Conservation (phyloP, 176 grass and related monocot species). For the Puccinellia tenuiflora region DNA sequence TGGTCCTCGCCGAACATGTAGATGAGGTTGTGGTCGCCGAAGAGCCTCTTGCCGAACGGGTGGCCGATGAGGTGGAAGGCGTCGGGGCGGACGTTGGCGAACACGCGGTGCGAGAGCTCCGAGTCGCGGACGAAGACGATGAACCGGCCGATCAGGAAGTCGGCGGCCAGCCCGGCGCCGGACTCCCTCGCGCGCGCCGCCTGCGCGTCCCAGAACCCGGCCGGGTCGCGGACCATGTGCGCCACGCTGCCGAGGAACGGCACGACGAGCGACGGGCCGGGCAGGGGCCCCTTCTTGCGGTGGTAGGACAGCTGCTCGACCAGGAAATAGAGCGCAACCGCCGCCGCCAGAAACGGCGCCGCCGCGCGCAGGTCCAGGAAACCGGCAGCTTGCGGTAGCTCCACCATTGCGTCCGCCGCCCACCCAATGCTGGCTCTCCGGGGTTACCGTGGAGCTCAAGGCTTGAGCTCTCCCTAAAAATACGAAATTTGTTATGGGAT, state of each 20-base stretch:
- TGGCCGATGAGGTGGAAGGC: conserved; percentile 84
- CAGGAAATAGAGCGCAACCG: conserved; percentile 30
- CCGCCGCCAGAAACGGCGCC: conserved; percentile 38
- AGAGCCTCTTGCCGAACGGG: conserved; percentile 82
- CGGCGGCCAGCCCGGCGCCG: conserved; percentile 51
- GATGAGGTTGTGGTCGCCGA: conserved; percentile 86
- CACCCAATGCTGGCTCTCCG: background rate
- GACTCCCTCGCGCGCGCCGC: conserved; percentile 45
- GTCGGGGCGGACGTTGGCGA: conserved; percentile 78
- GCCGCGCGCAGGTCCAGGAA: conserved; percentile 16
- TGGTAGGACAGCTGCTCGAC: conserved; percentile 68
- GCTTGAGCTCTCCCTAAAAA: background rate
- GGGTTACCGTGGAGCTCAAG: background rate
- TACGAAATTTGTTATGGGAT: background rate
- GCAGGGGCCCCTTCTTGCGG: conserved; percentile 62
- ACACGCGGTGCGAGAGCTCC: conserved; percentile 67
- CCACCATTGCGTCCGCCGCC: background rate
- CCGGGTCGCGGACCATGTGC: conserved; percentile 49
- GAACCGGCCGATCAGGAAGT: conserved; percentile 65
- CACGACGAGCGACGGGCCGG: conserved; percentile 45
- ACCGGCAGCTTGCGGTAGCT: background rate
- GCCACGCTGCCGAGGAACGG: conserved; percentile 63
- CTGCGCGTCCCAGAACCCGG: conserved; percentile 55
- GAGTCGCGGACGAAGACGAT: conserved; percentile 69
- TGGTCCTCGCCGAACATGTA: conserved; percentile 87